A percentile compares a stretch with the other conserved stretches of the same genome.
Conservation (phyloP, 805 yeast genomes). For the Zygotorulaspora chibaensis region DNA sequence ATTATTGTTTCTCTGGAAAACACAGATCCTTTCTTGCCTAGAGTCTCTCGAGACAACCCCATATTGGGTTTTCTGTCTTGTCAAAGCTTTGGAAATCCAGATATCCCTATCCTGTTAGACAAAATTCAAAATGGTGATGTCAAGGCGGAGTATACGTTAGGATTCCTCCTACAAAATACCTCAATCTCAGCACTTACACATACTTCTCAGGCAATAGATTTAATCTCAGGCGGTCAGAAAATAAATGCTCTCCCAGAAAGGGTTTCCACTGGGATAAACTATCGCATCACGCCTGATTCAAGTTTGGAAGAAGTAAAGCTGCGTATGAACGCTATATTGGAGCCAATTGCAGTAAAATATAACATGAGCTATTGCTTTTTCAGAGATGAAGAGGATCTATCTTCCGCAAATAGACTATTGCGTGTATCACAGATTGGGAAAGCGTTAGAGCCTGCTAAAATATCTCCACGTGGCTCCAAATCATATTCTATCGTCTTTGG, state of each 20-base stretch:
- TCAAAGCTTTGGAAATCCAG: not conserved
- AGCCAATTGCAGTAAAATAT: slow-evolving; percentile 3
- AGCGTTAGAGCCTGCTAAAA: slow-evolving; percentile 5
- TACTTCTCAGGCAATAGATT: slow-evolving; percentile 6
- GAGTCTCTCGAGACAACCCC: slow-evolving; percentile 2
- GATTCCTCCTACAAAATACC: slow-evolving; percentile 3
- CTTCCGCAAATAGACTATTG: slow-evolving; percentile 2
- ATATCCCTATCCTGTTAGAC: not conserved
- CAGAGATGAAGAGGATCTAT: not conserved
- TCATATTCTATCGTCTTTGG: slow-evolving; percentile 4
- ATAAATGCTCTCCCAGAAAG: slow-evolving; percentile 7
- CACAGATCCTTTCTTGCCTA: slow-evolving; percentile 1
- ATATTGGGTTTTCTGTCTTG: slow-evolving; percentile 1
- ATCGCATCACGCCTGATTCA: slow-evolving; percentile 4
- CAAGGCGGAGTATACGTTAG: slow-evolving; percentile 5
- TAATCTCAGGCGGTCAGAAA: slow-evolving; percentile 5
- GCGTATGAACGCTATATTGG: slow-evolving; percentile 1
- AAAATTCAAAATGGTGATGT: slow-evolving; percentile 2
- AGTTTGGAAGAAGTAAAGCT: slow-evolving; percentile 2
- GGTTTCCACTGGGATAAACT: slow-evolving; percentile 4
- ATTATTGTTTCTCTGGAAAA: slow-evolving; percentile 5
- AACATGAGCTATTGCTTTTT: slow-evolving; percentile 1
- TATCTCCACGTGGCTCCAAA: slow-evolving; percentile 3
- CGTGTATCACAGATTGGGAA: slow-evolving; percentile 5
- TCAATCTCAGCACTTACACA: slow-evolving; percentile 1